Evolutionary conservation across 2,329 filamentous ascomycete species (phyloP).

Genomic region (Sarocladium kiliense): DNA sequence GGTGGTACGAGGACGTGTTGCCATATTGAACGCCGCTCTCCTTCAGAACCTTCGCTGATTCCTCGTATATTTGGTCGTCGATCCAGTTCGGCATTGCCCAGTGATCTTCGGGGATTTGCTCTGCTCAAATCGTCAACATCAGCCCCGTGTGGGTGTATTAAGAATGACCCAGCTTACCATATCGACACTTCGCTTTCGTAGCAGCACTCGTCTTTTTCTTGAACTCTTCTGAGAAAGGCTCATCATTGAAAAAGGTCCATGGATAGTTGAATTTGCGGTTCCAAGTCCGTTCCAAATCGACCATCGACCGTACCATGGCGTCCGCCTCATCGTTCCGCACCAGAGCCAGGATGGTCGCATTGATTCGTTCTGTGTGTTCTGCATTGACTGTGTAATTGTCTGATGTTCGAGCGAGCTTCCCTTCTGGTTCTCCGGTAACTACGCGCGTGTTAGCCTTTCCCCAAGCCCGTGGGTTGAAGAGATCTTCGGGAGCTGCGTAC

Average conservation of each 20-base stretch:
- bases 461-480: conserved; percentile 7
- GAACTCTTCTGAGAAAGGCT: conserved; percentile 89
- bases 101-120: conserved; percentile 88
- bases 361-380: conserved; percentile 72
- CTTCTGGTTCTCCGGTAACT: conserved; percentile 83
- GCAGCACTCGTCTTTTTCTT: conserved; percentile 72
- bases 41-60: conserved; percentile 77
- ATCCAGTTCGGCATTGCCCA: conserved; percentile 94
- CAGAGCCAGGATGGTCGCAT: conserved; percentile 85
- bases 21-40: conserved; percentile 89
- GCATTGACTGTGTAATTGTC: conserved; percentile 75
- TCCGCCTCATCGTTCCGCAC: conserved; percentile 88
- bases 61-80: conserved; percentile 75
- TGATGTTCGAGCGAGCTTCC: conserved; percentile 66
- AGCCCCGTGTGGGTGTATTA: conserved; percentile 5
- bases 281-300: conserved; percentile 89
- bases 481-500: conserved; percentile 50
- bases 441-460: conserved; percentile 13
- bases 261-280: conserved; percentile 99
- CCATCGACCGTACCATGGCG: conserved; percentile 83
- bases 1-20: conserved; percentile 83
- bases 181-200: conserved; percentile 84
- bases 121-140: conserved; percentile 33
- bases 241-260: conserved; percentile 98
- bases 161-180: conserved; percentile 51